Conservation (phyloP, 108 stramenopile species). For the Epithemia pelagica region DNA sequence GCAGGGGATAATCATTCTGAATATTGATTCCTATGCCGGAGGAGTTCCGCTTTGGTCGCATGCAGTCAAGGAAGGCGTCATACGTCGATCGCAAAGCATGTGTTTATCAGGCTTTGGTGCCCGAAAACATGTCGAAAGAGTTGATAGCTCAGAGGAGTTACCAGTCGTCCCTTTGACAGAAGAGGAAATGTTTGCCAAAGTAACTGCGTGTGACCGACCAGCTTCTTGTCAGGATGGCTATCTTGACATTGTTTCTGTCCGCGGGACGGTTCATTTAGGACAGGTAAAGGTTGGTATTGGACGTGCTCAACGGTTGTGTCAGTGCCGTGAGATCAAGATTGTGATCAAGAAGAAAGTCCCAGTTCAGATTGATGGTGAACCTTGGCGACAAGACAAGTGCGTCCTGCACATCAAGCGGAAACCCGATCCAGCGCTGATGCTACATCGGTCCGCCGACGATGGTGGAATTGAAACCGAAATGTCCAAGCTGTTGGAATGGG, state of each 20-base stretch:
- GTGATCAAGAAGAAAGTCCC: constrained; percentile 63
- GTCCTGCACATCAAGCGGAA: constrained; percentile 51
- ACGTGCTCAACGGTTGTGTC: constrained; percentile 67
- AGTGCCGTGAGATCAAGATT: constrained; percentile 68
- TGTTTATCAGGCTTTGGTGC: background rate
- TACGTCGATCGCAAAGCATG: background rate
- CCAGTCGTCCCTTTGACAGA: constrained; percentile 12
- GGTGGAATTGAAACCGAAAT: constrained; percentile 80
- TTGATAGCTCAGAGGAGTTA: constrained; percentile 56
- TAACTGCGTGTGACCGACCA: constrained; percentile 59
- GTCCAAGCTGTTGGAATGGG: constrained; percentile 69
- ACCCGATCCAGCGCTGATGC: constrained; percentile 59
- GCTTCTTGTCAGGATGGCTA: constrained; percentile 83
- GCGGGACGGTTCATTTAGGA: constrained; percentile 81
- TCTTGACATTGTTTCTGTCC: constrained; percentile 78
- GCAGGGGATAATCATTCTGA: constrained; percentile 85
- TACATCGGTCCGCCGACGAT: constrained; percentile 61
- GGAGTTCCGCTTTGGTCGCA: constrained; percentile 81
- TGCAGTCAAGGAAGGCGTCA: constrained; percentile 32
- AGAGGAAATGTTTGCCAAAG: constrained; percentile 38
- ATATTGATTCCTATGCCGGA: constrained; percentile 85
- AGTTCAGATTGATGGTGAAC: constrained; percentile 87
- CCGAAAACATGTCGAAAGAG: constrained; percentile 11
- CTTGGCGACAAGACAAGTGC: constrained; percentile 68
- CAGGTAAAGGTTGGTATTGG: constrained; percentile 84